phyloP scores from a whole-genome alignment of 2,329 filamentous ascomycete genomes.

The Fusarium sp. region DNA sequence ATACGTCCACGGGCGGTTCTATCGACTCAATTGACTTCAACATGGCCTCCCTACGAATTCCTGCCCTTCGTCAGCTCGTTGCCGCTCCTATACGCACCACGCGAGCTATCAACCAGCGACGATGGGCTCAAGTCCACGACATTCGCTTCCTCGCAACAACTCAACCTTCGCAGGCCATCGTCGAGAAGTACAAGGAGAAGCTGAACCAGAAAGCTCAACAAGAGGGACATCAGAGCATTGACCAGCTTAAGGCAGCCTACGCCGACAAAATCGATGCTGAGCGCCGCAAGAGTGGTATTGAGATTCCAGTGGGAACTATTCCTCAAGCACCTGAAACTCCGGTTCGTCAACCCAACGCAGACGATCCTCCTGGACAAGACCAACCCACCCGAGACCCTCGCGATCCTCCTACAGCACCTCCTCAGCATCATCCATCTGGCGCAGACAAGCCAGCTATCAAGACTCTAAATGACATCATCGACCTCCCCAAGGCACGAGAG shows the following conservation, averaged over 20 bases:
- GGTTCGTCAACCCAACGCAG: conserved; percentile 53
- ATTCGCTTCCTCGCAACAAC: conserved; percentile 90
- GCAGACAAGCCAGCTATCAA: conserved; percentile 54
- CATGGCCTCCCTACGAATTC: conserved; percentile 64
- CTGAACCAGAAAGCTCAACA: conserved; percentile 83
- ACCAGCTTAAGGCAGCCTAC: conserved; percentile 84
- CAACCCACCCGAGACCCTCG: conserved; percentile 28
- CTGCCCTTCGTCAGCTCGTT: conserved; percentile 62
- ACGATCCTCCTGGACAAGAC: conserved; percentile 47
- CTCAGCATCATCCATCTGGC: conserved; percentile 31
- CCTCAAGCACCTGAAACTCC: conserved; percentile 55
- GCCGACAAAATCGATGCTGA: conserved; percentile 82
- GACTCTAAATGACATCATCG: conserved; percentile 69
- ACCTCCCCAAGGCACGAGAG: conserved; percentile 79
- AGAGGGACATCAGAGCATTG: conserved; percentile 77
- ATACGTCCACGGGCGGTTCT: conserved; percentile 9
- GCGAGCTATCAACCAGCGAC: conserved; percentile 69
- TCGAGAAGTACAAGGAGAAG: conserved; percentile 90
- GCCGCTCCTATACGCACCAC: conserved; percentile 50
- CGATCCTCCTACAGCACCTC: conserved; percentile 15
- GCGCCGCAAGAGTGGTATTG: conserved; percentile 73
- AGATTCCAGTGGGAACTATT: conserved; percentile 51
- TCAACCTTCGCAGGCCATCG: conserved; percentile 72
- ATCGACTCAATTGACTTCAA: conserved; percentile 12
- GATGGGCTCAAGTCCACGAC: conserved; percentile 93